Evolutionary conservation across 495 filamentous ascomycete species (phyloP).

Genomic region (Talaromyces ruber): DNA sequence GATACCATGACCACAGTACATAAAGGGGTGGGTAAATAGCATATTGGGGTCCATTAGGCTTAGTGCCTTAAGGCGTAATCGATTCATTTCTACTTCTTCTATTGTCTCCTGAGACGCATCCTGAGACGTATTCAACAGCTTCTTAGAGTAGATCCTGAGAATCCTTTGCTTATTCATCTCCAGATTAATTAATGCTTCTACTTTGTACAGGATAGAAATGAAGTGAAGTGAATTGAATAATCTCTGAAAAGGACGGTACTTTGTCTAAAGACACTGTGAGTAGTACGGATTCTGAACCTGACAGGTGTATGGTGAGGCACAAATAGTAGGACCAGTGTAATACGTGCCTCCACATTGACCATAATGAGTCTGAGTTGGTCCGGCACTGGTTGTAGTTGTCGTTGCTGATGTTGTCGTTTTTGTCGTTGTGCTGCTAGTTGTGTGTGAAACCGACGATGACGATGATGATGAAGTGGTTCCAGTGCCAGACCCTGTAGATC

Average conservation of each 20-base stretch:
- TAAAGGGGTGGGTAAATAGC: neutral
- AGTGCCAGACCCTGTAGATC: constrained; percentile 14
- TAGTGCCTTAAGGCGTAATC: neutral
- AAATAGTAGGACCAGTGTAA: constrained; percentile 38
- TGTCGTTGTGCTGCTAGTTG: neutral
- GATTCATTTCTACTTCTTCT: neutral
- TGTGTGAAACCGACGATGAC: neutral
- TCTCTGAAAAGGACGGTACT: neutral
- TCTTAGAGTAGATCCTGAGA: neutral
- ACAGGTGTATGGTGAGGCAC: constrained; percentile 35
- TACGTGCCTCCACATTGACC: constrained; percentile 45
- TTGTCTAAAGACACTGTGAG: constrained; percentile 29
- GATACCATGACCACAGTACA: neutral
- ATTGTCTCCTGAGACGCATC: neutral
- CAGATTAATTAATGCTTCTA: neutral
- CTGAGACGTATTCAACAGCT: neutral
- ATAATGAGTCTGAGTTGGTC: constrained; percentile 18
- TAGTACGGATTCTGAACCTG: constrained; percentile 39
- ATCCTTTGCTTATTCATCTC: neutral
- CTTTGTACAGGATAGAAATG: neutral
- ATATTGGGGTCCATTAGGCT: neutral
- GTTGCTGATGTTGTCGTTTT: neutral
- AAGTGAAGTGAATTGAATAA: neutral
- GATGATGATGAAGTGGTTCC: neutral
- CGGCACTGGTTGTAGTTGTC: neutral